Conservation (phyloP, 2,329 filamentous ascomycete genomes). For the Colletotrichum eleusines region DNA sequence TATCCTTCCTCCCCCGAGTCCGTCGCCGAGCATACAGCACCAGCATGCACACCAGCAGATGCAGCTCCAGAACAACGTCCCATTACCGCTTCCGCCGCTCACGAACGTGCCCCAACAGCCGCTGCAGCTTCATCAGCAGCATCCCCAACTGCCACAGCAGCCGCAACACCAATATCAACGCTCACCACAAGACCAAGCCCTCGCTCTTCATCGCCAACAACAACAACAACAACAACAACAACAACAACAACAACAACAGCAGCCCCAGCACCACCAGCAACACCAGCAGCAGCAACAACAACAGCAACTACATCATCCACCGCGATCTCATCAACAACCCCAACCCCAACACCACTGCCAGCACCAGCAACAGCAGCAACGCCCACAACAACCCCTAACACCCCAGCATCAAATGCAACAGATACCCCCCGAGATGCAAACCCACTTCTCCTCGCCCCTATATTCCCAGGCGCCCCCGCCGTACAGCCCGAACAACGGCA, state of each 20-base stretch:
- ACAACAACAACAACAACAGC: background rate
- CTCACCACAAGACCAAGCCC: background rate
- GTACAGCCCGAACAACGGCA: constrained; percentile 49
- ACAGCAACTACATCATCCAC: constrained; percentile 19
- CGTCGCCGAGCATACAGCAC: constrained; percentile 31
- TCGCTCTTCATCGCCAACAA: background rate
- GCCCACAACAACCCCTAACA: constrained; percentile 9
- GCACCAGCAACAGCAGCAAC: constrained; percentile 31
- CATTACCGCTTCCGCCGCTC: constrained; percentile 32
- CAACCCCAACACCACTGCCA: background rate
- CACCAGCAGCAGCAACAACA: constrained; percentile 19
- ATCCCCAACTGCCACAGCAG: background rate
- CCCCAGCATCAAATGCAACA: constrained; percentile 42
- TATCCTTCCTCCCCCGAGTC: constrained; percentile 44
- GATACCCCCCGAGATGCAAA: constrained; percentile 35
- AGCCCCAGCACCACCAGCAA: background rate
- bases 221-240: constrained; percentile 20
- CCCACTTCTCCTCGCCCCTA: constrained; percentile 36
- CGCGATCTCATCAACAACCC: background rate
- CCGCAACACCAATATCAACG: constrained; percentile 14
- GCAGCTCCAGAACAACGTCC: constrained; percentile 22
- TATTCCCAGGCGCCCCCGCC: constrained; percentile 43
- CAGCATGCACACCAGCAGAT: constrained; percentile 26
- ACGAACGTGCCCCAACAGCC: constrained; percentile 20
- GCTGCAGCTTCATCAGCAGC: constrained; percentile 18